Percentiles rank a stretch among this genome's conserved stretches.
Evolutionary conservation across 257 asterid species (phyloP).

Genomic region (Leptodermis oblonga): DNA sequence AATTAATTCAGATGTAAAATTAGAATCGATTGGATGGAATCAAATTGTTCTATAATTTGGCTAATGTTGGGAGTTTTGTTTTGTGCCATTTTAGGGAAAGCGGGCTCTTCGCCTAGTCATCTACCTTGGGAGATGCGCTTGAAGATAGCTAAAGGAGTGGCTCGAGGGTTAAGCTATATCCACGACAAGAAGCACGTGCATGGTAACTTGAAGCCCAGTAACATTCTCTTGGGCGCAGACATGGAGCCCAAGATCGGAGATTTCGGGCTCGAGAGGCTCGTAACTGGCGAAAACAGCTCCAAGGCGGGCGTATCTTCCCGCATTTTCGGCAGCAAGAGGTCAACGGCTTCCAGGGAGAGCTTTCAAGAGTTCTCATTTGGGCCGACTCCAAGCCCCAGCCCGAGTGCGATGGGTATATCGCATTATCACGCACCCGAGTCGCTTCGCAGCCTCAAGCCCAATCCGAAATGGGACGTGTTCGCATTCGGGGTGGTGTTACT

Average conservation of each 20-base stretch:
- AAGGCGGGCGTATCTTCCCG: constrained; percentile 71
- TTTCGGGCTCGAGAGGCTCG: constrained; percentile 86
- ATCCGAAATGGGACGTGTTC: constrained; percentile 83
- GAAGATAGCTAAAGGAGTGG: constrained; percentile 85
- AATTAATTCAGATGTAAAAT: too few relatives aligned
- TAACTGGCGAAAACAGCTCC: constrained; percentile 53
- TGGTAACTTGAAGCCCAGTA: constrained; percentile 85
- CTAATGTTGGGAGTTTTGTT: constrained; percentile 18
- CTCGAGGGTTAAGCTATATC: constrained; percentile 77
- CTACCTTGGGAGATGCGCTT: constrained; percentile 83
- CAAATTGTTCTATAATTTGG: background rate
- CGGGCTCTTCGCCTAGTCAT: constrained; percentile 78
- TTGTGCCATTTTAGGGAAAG: constrained; percentile 46
- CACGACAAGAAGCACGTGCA: constrained; percentile 91
- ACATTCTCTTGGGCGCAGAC: constrained; percentile 58
- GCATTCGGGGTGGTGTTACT: constrained; percentile 72
- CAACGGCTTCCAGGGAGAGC: constrained; percentile 81
- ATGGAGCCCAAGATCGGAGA: constrained; percentile 96
- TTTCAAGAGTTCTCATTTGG: constrained; percentile 56
- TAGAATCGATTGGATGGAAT: too few relatives aligned
- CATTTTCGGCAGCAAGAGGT: constrained; percentile 80
- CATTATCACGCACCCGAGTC: constrained; percentile 93
- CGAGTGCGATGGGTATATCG: constrained; percentile 61
- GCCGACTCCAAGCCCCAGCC: constrained; percentile 84
- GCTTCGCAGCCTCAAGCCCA: constrained; percentile 82